Evolutionary conservation across 768 basidiomycete species (phyloP).

Genomic region (Suillus bovinus): DNA sequence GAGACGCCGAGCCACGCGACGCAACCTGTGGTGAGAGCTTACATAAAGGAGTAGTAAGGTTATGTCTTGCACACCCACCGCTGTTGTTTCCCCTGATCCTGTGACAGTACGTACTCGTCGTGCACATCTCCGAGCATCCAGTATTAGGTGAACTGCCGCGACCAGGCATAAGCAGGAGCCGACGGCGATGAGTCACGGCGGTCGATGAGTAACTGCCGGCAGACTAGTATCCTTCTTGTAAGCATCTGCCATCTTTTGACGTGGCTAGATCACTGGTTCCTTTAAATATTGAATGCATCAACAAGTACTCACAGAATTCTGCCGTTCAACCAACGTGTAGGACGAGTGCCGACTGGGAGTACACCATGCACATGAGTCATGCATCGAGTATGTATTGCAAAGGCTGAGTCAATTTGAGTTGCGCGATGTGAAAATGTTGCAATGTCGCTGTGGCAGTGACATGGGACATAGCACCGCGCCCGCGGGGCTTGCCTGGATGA

Average conservation of each 20-base stretch:
- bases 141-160: neutral
- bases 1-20: neutral
- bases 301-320: neutral
- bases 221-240: neutral
- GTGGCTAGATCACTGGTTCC: neutral
- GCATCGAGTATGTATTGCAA: too few species aligned
- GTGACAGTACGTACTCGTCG: neutral
- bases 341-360: neutral
- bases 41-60: neutral
- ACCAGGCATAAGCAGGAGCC: neutral
- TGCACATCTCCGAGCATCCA: neutral
- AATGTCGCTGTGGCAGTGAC: too few species aligned
- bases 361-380: neutral
- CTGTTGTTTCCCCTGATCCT: neutral
- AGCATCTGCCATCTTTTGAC: neutral
- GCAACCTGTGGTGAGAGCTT: neutral
- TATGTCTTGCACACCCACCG: neutral
- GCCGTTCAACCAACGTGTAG: neutral
- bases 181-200: neutral
- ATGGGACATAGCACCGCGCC: too few species aligned
- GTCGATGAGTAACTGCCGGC: neutral
- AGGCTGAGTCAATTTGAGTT: too few species aligned
- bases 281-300: neutral
- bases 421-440: too few species aligned
- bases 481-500: neutral